phyloP scores from a whole-genome alignment of 371 early-diverging fungal species.

The Mortierella polycephala region DNA sequence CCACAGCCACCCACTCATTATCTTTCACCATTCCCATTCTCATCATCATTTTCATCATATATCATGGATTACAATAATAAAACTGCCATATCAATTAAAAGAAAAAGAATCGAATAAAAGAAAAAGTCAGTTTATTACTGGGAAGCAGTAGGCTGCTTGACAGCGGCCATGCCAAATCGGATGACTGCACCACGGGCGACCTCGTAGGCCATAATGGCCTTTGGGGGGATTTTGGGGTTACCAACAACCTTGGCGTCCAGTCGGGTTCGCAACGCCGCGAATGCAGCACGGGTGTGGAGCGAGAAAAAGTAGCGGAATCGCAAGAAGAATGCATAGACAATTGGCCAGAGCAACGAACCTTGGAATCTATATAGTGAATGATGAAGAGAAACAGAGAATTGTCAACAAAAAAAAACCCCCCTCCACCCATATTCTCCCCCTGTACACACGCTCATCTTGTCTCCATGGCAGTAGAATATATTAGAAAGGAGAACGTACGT shows the following conservation, averaged over 20 bases:
- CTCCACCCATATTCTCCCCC: too few relatives aligned
- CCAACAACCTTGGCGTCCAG: constrained; percentile 64
- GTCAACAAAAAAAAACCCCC: not conserved
- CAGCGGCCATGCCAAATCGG: constrained; percentile 67
- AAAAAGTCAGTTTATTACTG: constrained; percentile 5
- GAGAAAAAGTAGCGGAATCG: constrained; percentile 86
- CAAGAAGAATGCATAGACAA: constrained; percentile 86
- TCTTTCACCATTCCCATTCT: not conserved
- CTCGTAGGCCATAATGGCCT: constrained; percentile 65
- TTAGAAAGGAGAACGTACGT: constrained; percentile 58
- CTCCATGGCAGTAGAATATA: not conserved
- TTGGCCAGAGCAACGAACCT: constrained; percentile 76
- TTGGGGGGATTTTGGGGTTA: constrained; percentile 67
- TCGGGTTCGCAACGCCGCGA: constrained; percentile 64
- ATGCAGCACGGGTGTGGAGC: constrained; percentile 73
- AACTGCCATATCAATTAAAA: not conserved
- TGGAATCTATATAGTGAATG: constrained; percentile 58
- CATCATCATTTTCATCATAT: constrained; percentile 2
- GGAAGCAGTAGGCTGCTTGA: constrained; percentile 59
- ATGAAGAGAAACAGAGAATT: constrained; percentile 4
- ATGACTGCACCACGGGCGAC: constrained; percentile 62
- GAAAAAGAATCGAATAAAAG: not conserved
- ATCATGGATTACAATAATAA: constrained; percentile 2
- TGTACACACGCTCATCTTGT: not conserved
- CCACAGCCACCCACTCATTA: not conserved